These are phyloP conservation scores for Ogataea trehalophila DNA, from an alignment of 805 yeast genomes.

Conservation along the genomic window DNA sequence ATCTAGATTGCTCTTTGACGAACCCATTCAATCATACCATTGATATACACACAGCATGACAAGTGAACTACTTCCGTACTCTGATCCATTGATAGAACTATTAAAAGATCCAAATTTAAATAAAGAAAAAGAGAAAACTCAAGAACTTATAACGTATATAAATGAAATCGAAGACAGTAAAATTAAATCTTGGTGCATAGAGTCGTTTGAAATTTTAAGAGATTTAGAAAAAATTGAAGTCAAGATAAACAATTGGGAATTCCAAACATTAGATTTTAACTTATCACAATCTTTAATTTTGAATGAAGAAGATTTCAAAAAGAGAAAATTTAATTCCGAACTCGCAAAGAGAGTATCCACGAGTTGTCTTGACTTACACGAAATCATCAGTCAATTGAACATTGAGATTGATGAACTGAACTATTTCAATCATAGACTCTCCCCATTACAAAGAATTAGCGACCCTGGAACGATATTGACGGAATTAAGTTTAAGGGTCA, in stretches of 20 bases:
- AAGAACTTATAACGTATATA: conserved; percentile 37
- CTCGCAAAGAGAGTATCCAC: conserved; percentile 50
- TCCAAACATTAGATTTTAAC: conserved; percentile 46
- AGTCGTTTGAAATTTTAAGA: conserved; percentile 42
- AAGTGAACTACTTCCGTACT: conserved; percentile 30
- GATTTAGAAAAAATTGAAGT: conserved; percentile 46
- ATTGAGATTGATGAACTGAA: conserved; percentile 45
- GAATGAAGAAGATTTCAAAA: conserved; percentile 22
- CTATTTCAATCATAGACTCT: conserved; percentile 34
- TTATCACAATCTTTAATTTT: conserved; percentile 27
- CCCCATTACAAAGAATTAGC: conserved; percentile 44
- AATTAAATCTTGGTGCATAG: conserved; percentile 44
- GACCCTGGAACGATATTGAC: conserved; percentile 50
- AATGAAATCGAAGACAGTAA: conserved; percentile 40
- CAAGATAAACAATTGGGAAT: conserved; percentile 50
- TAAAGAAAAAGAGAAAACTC: conserved; percentile 35
- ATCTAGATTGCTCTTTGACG: not conserved
- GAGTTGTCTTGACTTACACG: conserved; percentile 45
- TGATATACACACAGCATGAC: conserved; percentile 2
- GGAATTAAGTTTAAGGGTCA: conserved; percentile 38
- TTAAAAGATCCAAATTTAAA: conserved; percentile 46
- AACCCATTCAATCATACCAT: not conserved
- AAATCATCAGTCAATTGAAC: conserved; percentile 36
- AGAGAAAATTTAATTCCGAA: conserved; percentile 44
- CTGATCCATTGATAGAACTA: conserved; percentile 44